phyloP scores from a whole-genome alignment of 148 eudicot genomes.

The Simmondsia chinensis region DNA sequence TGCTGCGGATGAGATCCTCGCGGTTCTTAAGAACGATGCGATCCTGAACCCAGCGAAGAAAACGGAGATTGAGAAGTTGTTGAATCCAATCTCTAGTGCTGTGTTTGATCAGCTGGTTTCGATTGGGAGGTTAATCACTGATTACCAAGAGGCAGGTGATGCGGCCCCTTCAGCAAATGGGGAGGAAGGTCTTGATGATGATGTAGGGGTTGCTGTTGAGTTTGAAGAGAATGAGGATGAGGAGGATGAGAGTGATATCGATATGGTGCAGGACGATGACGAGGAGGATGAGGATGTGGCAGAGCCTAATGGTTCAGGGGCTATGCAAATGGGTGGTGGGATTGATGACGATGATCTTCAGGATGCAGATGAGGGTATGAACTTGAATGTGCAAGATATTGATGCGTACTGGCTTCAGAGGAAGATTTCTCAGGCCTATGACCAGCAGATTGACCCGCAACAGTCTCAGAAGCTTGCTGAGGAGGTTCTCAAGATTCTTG shows the following conservation, averaged over 20 bases:
- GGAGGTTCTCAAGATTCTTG: conserved; percentile 58
- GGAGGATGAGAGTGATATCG: conserved; percentile 59
- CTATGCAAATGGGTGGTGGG: conserved; percentile 78
- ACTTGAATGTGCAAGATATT: conserved; percentile 64
- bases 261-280: conserved; percentile 54
- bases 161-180: conserved; percentile 29
- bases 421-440: conserved; percentile 65
- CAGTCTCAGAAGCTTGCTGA: conserved; percentile 64
- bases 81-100: conserved; percentile 32
- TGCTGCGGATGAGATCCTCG: conserved; percentile 78
- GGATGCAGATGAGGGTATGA: conserved; percentile 58
- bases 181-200: conserved; percentile 56
- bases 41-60: conserved; percentile 58
- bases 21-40: conserved; percentile 54
- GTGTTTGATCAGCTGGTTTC: conserved; percentile 51
- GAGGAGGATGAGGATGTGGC: conserved; percentile 66
- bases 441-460: conserved; percentile 64
- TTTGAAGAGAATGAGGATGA: conserved; percentile 85
- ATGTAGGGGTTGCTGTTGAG: conserved; percentile 80
- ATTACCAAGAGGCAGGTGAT: conserved; percentile 50
- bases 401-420: conserved; percentile 88
- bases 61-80: conserved; percentile 64
- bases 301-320: conserved; percentile 37
- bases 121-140: conserved; percentile 55
- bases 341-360: conserved; percentile 60